Conservation (phyloP, 805 yeast species). For the Lipomyces spencermartinsiae region DNA sequence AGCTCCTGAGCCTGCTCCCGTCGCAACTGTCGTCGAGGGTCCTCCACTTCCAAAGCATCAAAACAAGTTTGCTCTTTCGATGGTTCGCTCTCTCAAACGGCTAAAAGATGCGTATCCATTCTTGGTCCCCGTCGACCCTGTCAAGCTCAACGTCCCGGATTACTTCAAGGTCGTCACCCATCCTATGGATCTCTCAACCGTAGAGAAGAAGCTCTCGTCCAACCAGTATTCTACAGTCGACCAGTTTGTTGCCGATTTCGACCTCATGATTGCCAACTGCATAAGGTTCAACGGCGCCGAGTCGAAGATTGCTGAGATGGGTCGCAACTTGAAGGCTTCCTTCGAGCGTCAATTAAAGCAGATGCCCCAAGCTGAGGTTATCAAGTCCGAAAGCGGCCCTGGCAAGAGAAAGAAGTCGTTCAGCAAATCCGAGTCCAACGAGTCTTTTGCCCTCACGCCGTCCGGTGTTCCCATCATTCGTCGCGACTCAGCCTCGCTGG, state of each 20-base stretch:
- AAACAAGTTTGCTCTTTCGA: constrained; percentile 74
- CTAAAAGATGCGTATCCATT: constrained; percentile 93
- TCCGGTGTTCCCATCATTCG: constrained; percentile 69
- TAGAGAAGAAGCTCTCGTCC: constrained; percentile 75
- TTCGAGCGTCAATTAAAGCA: constrained; percentile 92
- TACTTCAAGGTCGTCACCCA: constrained; percentile 80
- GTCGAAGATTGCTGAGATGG: constrained; percentile 89
- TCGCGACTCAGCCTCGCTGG: constrained; percentile 64
- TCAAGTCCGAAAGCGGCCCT: constrained; percentile 33
- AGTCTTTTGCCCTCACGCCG: constrained; percentile 47
- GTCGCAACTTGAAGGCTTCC: constrained; percentile 83
- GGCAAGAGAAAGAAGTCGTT: constrained; percentile 41
- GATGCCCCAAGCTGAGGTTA: constrained; percentile 67
- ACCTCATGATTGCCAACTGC: constrained; percentile 83
- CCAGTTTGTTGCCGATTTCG: constrained; percentile 69
- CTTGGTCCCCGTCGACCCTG: constrained; percentile 85
- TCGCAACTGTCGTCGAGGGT: constrained; percentile 9
- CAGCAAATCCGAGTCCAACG: constrained; percentile 28
- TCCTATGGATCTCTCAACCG: constrained; percentile 94
- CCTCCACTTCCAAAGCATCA: constrained; percentile 64
- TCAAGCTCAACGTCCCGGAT: constrained; percentile 86
- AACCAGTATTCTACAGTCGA: constrained; percentile 76
- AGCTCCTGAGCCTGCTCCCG: constrained; percentile 3
- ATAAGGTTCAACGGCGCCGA: constrained; percentile 82
- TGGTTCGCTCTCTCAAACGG: constrained; percentile 85